These are phyloP conservation scores for Penicillium longicatenatum DNA, from an alignment of 495 filamentous ascomycete species.

Conservation along the genomic window DNA sequence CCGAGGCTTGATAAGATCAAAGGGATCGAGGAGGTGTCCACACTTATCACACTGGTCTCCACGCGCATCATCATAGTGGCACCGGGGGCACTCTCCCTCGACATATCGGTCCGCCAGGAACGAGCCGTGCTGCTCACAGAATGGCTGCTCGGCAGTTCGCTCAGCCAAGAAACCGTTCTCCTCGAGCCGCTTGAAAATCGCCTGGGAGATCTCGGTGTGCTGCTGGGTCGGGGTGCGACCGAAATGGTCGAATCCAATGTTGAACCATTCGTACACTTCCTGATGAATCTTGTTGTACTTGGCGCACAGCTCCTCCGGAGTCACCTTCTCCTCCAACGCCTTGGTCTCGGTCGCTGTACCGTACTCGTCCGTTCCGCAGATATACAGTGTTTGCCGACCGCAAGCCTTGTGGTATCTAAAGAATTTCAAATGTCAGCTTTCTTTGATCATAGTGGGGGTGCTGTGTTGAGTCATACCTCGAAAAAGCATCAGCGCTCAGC, in stretches of 20 bases:
- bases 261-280: constrained; percentile 86
- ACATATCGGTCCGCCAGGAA: constrained; percentile 95
- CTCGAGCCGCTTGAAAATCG: constrained; percentile 77
- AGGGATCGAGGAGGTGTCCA: constrained; percentile 76
- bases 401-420: constrained; percentile 69
- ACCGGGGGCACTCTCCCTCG: constrained; percentile 84
- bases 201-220: constrained; percentile 86
- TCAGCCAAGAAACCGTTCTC: constrained; percentile 83
- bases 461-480: constrained; percentile 49
- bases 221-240: constrained; percentile 78
- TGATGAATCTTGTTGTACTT: constrained; percentile 85
- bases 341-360: constrained; percentile 89
- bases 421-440: constrained; percentile 18
- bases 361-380: constrained; percentile 70
- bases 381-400: constrained; percentile 59
- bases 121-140: constrained; percentile 78
- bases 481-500: constrained; percentile 78
- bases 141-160: constrained; percentile 75
- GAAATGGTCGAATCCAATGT: constrained; percentile 82
- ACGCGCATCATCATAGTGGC: constrained; percentile 77
- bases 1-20: constrained; percentile 55
- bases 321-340: constrained; percentile 66
- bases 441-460: constrained; percentile 10
- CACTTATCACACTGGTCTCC: constrained; percentile 91
- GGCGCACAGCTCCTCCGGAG: constrained; percentile 73